A percentile compares a stretch with the other conserved stretches of the same genome.
Evolutionary conservation across 176 grass and related monocot genomes (phyloP).

Genomic region (Echinochloa phyllopogon): DNA sequence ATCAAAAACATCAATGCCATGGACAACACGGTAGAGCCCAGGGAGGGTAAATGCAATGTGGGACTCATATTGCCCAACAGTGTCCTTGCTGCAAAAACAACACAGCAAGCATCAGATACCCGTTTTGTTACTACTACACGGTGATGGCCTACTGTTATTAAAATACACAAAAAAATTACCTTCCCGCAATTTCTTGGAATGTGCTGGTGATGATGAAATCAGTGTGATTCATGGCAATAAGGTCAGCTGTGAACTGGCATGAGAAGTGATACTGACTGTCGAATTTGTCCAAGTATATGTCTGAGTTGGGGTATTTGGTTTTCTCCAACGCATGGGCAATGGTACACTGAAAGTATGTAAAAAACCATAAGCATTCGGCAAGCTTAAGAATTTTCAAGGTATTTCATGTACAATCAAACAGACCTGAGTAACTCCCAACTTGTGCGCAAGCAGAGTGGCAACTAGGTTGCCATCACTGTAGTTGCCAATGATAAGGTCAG

Average conservation of each 20-base stretch:
- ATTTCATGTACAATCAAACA: constrained; percentile 24
- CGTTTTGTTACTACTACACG: neutral
- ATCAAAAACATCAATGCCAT: constrained; percentile 96
- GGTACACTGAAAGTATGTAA: constrained; percentile 62
- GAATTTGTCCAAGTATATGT: constrained; percentile 94
- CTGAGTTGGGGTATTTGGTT: constrained; percentile 96
- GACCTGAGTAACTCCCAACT: constrained; percentile 92
- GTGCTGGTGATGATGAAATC: constrained; percentile 99
- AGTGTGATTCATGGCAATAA: constrained; percentile 94
- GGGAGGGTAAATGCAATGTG: constrained; percentile 97
- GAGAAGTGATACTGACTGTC: constrained; percentile 97
- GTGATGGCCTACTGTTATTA: neutral
- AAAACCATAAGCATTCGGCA: constrained; percentile 23
- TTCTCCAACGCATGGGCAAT: constrained; percentile 99
- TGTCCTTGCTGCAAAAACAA: constrained; percentile 80
- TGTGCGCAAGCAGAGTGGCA: constrained; percentile 84
- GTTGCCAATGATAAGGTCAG: constrained; percentile 96
- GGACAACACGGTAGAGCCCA: constrained; percentile 91
- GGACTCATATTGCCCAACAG: constrained; percentile 88
- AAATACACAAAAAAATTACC: constrained; percentile 44
- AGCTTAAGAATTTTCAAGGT: neutral
- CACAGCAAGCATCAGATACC: constrained; percentile 40
- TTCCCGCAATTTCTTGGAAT: constrained; percentile 99
- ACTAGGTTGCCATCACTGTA: constrained; percentile 98
- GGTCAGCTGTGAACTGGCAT: constrained; percentile 94